Percentiles rank a stretch among this genome's conserved stretches.
These are phyloP conservation scores for Drechslerella coelobrocha DNA, from an alignment of 2,329 filamentous ascomycete genomes.

Conservation along the genomic window DNA sequence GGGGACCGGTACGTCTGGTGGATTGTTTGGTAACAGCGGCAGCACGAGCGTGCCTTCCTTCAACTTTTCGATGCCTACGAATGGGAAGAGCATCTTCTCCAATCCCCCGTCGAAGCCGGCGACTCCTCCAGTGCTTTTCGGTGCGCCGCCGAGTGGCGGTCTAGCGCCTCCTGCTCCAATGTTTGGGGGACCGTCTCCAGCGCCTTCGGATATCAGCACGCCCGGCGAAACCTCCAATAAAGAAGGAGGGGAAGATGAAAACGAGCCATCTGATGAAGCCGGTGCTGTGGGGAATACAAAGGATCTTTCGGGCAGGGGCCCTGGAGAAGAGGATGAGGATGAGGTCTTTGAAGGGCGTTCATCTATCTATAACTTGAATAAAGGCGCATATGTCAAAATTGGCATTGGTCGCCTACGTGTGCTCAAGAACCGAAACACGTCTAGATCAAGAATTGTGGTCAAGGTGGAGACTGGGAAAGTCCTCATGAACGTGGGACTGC, in stretches of 20 bases:
- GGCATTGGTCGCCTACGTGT: conserved; percentile 53
- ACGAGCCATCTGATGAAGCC: conserved; percentile 52
- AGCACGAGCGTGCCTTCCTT: conserved; percentile 23
- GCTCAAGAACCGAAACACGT: conserved; percentile 53
- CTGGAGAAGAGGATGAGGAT: conserved; percentile 55
- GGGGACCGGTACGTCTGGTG: not conserved
- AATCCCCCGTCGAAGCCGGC: conserved; percentile 38
- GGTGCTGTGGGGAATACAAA: conserved; percentile 27
- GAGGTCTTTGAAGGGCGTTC: conserved; percentile 51
- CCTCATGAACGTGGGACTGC: conserved; percentile 53
- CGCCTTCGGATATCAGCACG: conserved; percentile 47
- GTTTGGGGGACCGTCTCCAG: conserved; percentile 42
- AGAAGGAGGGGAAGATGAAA: conserved; percentile 51
- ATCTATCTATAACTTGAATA: conserved; percentile 53
- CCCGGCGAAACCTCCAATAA: conserved; percentile 50
- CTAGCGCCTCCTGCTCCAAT: conserved; percentile 33
- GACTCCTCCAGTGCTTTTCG: conserved; percentile 22
- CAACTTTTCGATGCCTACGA: conserved; percentile 27
- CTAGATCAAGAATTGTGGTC: conserved; percentile 52
- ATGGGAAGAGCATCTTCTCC: conserved; percentile 49
- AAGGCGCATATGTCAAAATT: conserved; percentile 50
- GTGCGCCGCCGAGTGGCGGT: conserved; percentile 18
- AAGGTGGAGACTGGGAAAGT: conserved; percentile 55
- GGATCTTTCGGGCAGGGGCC: conserved; percentile 52
- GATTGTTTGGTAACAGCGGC: conserved; percentile 23